A percentile compares a stretch with the other conserved stretches of the same genome.
phyloP scores from a whole-genome alignment of 352 stramenopile genomes.

The Globisporangium recalcitrans region DNA sequence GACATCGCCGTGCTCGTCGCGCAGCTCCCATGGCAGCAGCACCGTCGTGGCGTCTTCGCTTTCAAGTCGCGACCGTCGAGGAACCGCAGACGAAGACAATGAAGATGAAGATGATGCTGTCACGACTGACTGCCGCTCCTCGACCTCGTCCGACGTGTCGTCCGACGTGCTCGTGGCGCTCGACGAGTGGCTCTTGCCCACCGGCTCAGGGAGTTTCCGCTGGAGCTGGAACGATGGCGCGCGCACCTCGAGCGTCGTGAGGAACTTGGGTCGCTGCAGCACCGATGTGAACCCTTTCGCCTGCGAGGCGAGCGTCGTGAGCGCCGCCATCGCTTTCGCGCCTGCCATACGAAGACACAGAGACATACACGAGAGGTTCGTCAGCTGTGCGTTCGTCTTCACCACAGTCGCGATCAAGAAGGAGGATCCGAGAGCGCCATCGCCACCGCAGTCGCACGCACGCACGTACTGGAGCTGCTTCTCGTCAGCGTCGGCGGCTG shows the following conservation, averaged over 20 bases:
- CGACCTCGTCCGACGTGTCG: constrained; percentile 6
- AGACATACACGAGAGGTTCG: neutral
- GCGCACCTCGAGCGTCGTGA: neutral
- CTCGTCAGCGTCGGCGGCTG: constrained; percentile 1
- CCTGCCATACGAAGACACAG: constrained; percentile 1
- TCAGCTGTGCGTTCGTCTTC: constrained; percentile 4
- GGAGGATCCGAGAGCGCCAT: neutral
- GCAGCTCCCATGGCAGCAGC: constrained; percentile 50
- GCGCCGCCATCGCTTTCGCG: constrained; percentile 12
- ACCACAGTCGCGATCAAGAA: no score
- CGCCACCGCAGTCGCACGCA: neutral
- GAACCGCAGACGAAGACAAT: neutral
- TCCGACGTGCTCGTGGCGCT: constrained; percentile 11
- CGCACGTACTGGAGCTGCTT: constrained; percentile 10
- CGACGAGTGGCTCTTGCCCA: constrained; percentile 11
- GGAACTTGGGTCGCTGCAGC: constrained; percentile 17
- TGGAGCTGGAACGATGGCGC: constrained; percentile 1
- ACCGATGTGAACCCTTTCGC: constrained; percentile 16
- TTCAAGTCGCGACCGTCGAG: constrained; percentile 1
- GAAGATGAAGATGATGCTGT: neutral
- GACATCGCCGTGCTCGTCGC: constrained; percentile 26
- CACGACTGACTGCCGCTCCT: neutral
- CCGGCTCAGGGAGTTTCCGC: neutral
- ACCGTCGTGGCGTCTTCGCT: constrained; percentile 9
- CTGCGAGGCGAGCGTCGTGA: constrained; percentile 14